Evolutionary conservation across 2,329 filamentous ascomycete species (phyloP), one percentile per base, ranked within the genome.

Genomic region (Fusarium napiforme): DNA sequence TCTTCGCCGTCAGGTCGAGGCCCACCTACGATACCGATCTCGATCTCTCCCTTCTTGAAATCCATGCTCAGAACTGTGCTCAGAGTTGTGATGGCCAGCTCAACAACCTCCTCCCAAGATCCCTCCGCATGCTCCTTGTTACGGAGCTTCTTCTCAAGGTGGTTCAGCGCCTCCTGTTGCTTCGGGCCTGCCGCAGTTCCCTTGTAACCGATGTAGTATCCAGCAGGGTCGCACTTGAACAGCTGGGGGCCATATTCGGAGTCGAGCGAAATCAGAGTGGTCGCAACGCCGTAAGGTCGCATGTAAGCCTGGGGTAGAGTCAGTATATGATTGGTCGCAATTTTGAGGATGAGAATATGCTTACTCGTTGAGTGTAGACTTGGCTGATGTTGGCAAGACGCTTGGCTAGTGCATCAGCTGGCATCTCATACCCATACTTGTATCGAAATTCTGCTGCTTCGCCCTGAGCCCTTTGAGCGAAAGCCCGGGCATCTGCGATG

Each of bases 341-440:
- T 43, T 28, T 55, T 63, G 34, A 61, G 45, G 62, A 62, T 50
- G 79, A 66, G 62, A 56, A 43, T 58, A 63, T 63, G 78, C 85
- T 81, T 82, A 98, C 96, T 84, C 95, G 89, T 86, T 99, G 96
- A 78, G 96, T 99, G 85, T 98, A 99, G 75, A 99, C 96, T 85
- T 99, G 96, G 85, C 94, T 98, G 87, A 99, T 98, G 85, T 99
- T 99, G 82, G 96, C 96, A 84, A 99, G 87, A 82, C 96, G 91
- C 90, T 99, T 99, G 75, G 96, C 94, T 80, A 99, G 86, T 59
- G 95, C 96, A 84, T 99, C 96, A 83, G 95, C 97, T 69, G 96
- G 96, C 96, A 99, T 99, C 88, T 99, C 96, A 85, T 99, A 99
- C 80, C 96, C 96, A 82, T 91, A 97, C 87, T 98, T 98, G 91